Evolutionary conservation across 2,329 filamentous ascomycete genomes (phyloP), one percentile per base, ranked within the genome.

Genomic region (Fusarium anguioides): DNA sequence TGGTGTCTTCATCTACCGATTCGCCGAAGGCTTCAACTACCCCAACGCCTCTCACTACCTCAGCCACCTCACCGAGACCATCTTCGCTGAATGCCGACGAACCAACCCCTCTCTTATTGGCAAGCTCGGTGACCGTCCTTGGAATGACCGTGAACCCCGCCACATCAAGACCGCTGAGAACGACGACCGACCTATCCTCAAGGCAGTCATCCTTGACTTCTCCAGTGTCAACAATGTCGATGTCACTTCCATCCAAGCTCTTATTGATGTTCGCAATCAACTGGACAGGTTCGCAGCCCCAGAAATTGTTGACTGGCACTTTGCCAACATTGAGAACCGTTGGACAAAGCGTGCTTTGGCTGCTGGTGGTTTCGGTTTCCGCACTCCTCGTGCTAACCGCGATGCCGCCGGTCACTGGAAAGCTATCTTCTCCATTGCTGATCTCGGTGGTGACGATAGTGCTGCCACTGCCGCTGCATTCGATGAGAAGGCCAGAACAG

Each of bases 371-470:
- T 87, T 87, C 62, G 86, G 85, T 10, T 79, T 75, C 71, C 75
- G 75, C 12, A 77, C 76, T 8, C 79, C 71, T 11, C 72, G 64
- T 7, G 23, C 31, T n/a, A 39, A 67, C 40, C 69, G 71, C 11
- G 69, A 74, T 18, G 62, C 64, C 15, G 50, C 74, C 4, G 74
- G 73, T 17, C 71, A 77, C 20, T 79, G 77, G 77, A 94, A 93
- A 79, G 92, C 93, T 21, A 94, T 98, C 70, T 98, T 97, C 84
- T 93, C 89, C 74, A 94, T 98, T 31, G 93, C 95, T 2, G 93
- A 97, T 74, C 88, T 97, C 49, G 89, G 93, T 60, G 91, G 94
- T 11, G 81, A 82, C 2, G 81, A 89, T 55, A 93, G 90, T 18
- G 91, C 91, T 1, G 72, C 76, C 10, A 69, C 69, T 14, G 74